phyloP scores from a whole-genome alignment of 495 filamentous ascomycete species.

The Aspergillus sparsus region DNA sequence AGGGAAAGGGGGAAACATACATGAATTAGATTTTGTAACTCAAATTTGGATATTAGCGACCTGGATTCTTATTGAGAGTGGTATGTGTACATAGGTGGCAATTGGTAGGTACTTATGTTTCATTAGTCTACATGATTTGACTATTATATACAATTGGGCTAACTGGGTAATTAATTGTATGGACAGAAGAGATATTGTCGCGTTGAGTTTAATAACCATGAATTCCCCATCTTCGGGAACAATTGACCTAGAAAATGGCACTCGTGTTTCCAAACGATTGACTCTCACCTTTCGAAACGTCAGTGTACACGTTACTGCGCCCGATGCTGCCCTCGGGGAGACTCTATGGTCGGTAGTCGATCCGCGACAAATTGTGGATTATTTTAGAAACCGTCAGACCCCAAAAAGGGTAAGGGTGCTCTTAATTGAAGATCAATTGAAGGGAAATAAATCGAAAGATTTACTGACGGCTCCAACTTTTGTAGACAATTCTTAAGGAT shows the following conservation, averaged over 20 bases:
- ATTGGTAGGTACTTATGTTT: no score
- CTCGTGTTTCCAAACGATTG: constrained; percentile 33
- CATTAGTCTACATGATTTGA: no score
- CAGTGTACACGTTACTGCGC: constrained; percentile 40
- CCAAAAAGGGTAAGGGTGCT: constrained; percentile 34
- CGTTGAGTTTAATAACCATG: constrained; percentile 21
- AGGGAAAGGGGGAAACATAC: background rate
- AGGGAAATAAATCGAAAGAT: background rate
- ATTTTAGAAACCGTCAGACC: constrained; percentile 22
- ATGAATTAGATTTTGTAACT: no score
- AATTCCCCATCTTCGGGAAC: constrained; percentile 41
- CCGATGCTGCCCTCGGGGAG: constrained; percentile 42
- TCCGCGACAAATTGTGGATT: constrained; percentile 32
- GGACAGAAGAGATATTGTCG: background rate
- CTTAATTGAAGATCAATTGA: background rate
- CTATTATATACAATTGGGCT: background rate
- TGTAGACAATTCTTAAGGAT: constrained; percentile 41
- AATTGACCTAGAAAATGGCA: constrained; percentile 34
- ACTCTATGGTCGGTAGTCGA: constrained; percentile 39
- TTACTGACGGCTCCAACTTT: background rate
- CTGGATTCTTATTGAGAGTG: no score
- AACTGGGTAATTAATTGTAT: background rate
- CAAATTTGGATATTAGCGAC: no score
- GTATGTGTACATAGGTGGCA: no score
- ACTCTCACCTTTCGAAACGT: constrained; percentile 43